phyloP scores from a whole-genome alignment of 2,329 filamentous ascomycete genomes.

The Clarireedia sp. region DNA sequence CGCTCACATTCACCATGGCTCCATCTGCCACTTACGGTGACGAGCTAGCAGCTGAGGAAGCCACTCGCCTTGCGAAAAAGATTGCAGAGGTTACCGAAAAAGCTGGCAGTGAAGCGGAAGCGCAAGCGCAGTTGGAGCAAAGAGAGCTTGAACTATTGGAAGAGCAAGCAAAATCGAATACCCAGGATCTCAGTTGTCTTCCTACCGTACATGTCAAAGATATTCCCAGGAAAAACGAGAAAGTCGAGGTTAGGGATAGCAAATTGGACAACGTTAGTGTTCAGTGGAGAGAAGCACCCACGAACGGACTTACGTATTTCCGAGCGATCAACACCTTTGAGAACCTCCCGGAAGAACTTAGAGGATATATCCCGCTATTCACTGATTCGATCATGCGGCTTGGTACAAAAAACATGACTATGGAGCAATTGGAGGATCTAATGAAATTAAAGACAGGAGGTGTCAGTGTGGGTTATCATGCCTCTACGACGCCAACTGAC shows the following conservation, averaged over 20 bases:
- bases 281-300: conserved; percentile 87
- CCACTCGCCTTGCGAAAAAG: conserved; percentile 62
- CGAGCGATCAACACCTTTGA: conserved; percentile 75
- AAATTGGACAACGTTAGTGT: conserved; percentile 57
- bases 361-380: conserved; percentile 80
- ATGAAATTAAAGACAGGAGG: conserved; percentile 97
- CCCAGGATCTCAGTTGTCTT: conserved; percentile 77
- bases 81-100: conserved; percentile 61
- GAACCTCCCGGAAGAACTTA: conserved; percentile 74
- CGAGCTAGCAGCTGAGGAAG: conserved; percentile 70
- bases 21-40: conserved; percentile 69
- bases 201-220: conserved; percentile 84
- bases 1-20: conserved; percentile 88
- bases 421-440: conserved; percentile 90
- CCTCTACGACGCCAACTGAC: conserved; percentile 68
- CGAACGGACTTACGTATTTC: conserved; percentile 95
- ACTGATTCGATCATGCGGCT: conserved; percentile 89
- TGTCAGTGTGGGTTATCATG: conserved; percentile 75
- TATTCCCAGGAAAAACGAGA: conserved; percentile 71
- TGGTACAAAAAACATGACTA: conserved; percentile 77
- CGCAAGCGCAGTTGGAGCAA: conserved; percentile 62
- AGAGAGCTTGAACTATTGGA: conserved; percentile 73
- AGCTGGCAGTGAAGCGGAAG: conserved; percentile 64
- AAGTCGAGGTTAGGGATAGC: conserved; percentile 53
- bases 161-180: conserved; percentile 77